These are phyloP conservation scores for Claviceps maximensis DNA, from an alignment of 2,329 filamentous ascomycete species.

Conservation along the genomic window DNA sequence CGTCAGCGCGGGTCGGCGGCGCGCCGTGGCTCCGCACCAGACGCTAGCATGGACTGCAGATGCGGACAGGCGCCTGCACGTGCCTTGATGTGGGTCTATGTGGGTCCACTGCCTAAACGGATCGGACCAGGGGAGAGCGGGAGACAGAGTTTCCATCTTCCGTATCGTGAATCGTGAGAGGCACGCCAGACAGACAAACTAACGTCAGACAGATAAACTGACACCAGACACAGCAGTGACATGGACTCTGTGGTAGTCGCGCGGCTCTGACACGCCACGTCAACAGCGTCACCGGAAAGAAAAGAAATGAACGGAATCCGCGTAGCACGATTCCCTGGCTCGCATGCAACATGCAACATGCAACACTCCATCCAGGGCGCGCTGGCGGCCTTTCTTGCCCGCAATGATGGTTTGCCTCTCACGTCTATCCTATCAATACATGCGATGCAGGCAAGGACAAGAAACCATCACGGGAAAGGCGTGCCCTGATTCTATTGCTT, in stretches of 20 bases:
- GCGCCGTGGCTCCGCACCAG: too few relatives aligned
- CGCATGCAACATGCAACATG: not conserved
- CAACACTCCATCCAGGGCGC: too few relatives aligned
- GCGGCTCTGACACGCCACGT: not conserved
- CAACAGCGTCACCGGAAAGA: not conserved
- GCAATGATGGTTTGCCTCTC: too few relatives aligned
- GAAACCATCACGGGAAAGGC: too few relatives aligned
- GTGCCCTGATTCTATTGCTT: too few relatives aligned
- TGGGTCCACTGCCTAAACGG: not conserved
- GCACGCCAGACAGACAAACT: not conserved
- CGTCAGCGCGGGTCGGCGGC: not conserved
- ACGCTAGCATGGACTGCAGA: not conserved
- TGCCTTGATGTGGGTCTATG: not conserved
- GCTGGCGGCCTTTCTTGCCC: too few relatives aligned
- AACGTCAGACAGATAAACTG: too few relatives aligned
- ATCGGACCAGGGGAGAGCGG: not conserved
- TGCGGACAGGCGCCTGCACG: not conserved
- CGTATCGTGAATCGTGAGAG: not conserved
- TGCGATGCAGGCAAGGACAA: too few relatives aligned
- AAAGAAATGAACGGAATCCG: not conserved
- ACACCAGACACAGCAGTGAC: not conserved
- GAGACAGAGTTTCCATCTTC: too few relatives aligned
- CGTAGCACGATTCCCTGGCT: too few relatives aligned
- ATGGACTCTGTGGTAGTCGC: not conserved
- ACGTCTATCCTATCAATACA: too few relatives aligned